These are phyloP conservation scores for Decorospora gaudefroyi DNA, from an alignment of 2,329 filamentous ascomycete species.

Conservation along the genomic window DNA sequence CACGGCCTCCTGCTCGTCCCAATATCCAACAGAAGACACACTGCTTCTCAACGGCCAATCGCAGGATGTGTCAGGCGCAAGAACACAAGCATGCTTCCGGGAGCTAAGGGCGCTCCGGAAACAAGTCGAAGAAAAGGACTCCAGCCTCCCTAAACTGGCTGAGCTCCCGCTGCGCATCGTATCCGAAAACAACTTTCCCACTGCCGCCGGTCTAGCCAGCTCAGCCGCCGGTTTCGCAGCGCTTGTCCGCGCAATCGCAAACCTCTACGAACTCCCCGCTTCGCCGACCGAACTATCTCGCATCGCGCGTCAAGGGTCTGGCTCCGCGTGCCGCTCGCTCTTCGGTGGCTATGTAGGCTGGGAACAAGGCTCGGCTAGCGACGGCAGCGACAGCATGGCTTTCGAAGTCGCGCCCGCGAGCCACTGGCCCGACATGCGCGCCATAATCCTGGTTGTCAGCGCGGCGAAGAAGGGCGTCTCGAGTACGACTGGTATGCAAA, in stretches of 20 bases:
- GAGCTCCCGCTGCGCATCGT: slow-evolving; percentile 79
- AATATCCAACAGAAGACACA: slow-evolving; percentile 68
- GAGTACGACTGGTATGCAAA: slow-evolving; percentile 94
- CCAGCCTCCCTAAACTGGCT: slow-evolving; percentile 81
- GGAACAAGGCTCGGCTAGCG: slow-evolving; percentile 74
- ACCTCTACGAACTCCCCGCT: slow-evolving; percentile 85
- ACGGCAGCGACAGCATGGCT: slow-evolving; percentile 85
- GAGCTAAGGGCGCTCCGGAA: slow-evolving; percentile 79
- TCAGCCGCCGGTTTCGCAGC: slow-evolving; percentile 69
- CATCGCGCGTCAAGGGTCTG: slow-evolving; percentile 91
- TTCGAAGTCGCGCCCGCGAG: slow-evolving; percentile 84
- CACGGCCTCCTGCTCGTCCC: slow-evolving; percentile 83
- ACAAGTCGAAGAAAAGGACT: slow-evolving; percentile 71
- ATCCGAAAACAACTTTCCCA: slow-evolving; percentile 98
- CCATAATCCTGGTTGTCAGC: slow-evolving; percentile 85
- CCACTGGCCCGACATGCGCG: slow-evolving; percentile 96
- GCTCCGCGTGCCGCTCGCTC: slow-evolving; percentile 88
- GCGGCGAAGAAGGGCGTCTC: slow-evolving; percentile 96
- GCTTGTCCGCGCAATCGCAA: slow-evolving; percentile 79
- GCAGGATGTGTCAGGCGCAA: slow-evolving; percentile 83
- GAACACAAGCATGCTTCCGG: slow-evolving; percentile 92
- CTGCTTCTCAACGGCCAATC: slow-evolving; percentile 81
- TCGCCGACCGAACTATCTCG: slow-evolving; percentile 81
- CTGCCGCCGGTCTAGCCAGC: slow-evolving; percentile 80
- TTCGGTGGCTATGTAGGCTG: slow-evolving; percentile 97